Percentiles rank a stretch among this genome's conserved stretches.
Conservation (phyloP, 805 yeast species). For the Candida palmyrensis region DNA sequence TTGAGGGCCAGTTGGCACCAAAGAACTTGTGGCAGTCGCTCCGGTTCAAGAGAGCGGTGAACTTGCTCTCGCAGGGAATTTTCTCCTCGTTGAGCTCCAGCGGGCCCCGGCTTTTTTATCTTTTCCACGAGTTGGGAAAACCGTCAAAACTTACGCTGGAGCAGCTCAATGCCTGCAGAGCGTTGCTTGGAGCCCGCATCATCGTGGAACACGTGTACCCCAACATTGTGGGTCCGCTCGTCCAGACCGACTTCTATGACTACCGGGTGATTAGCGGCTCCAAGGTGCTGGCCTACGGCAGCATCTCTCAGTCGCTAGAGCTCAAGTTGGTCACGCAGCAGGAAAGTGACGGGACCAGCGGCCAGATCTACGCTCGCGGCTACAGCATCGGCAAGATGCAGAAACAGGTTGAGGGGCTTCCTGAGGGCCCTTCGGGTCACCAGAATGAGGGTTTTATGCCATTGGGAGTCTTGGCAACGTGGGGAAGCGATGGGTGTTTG, state of each 20-base stretch:
- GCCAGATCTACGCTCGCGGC: slow-evolving; percentile 56
- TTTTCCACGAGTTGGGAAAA: slow-evolving; percentile 22
- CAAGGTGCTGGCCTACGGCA: slow-evolving; percentile 43
- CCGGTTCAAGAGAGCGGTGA: slow-evolving; percentile 28
- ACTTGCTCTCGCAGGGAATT: slow-evolving; percentile 43
- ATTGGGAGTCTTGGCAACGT: slow-evolving; percentile 46
- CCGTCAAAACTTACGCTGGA: slow-evolving; percentile 13
- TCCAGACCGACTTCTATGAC: slow-evolving; percentile 58
- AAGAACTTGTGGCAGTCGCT: slow-evolving; percentile 6
- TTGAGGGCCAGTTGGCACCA: slow-evolving; percentile 1
- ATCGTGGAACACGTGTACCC: slow-evolving; percentile 44
- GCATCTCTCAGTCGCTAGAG: slow-evolving; percentile 56
- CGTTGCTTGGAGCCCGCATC: slow-evolving; percentile 45
- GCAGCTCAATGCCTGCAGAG: slow-evolving; percentile 37
- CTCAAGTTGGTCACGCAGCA: slow-evolving; percentile 41
- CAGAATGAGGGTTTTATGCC: slow-evolving; percentile 37
- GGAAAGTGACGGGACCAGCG: slow-evolving; percentile 30
- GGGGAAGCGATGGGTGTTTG: slow-evolving; percentile 72
- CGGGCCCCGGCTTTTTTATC: slow-evolving; percentile 44
- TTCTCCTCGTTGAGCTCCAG: slow-evolving; percentile 16
- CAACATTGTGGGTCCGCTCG: slow-evolving; percentile 52
- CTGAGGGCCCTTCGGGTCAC: slow-evolving; percentile 6
- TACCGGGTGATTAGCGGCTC: slow-evolving; percentile 43
- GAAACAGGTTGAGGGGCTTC: slow-evolving; percentile 8
- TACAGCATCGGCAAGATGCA: slow-evolving; percentile 53